Conservation (phyloP, 2,329 filamentous ascomycete species). For the Graphilbum ipis-grandicollis region DNA sequence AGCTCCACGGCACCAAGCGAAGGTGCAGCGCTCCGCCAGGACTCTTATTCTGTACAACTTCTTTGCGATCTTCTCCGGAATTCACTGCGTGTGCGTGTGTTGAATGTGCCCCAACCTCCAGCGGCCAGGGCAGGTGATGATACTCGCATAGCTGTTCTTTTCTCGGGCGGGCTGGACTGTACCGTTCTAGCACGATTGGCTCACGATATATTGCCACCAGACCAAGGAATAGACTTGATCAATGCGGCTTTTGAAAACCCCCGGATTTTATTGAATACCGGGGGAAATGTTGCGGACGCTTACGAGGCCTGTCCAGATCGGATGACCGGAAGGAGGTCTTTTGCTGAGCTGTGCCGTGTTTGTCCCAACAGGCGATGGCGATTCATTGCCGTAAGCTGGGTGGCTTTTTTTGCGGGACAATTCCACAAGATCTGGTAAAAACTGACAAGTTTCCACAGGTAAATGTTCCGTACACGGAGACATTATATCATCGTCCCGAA, state of each 20-base stretch:
- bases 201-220: conserved; percentile 54
- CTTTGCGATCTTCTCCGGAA: conserved; percentile 32
- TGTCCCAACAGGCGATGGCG: conserved; percentile 62
- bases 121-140: conserved; percentile 12
- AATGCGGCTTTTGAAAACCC: conserved; percentile 98
- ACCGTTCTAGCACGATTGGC: conserved; percentile 67
- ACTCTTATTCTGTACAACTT: conserved; percentile 31
- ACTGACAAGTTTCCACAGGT: conserved; percentile 26
- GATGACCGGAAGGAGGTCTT: conserved; percentile 65
- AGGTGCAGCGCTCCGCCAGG: conserved; percentile 14
- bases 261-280: conserved; percentile 36
- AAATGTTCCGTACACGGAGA: conserved; percentile 67
- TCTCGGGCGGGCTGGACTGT: conserved; percentile 90
- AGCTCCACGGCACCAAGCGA: conserved; percentile 16
- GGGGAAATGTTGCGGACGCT: conserved; percentile 18
- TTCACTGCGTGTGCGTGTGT: conserved; percentile 39
- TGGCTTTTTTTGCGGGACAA: too few species aligned
- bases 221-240: conserved; percentile 65
- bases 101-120: conserved; percentile 40
- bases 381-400: conserved; percentile 49
- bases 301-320: conserved; percentile 86
- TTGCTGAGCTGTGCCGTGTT: conserved; percentile 50
- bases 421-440: too few species aligned
- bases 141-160: conserved; percentile 58
- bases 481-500: conserved; percentile 45